These are phyloP conservation scores for Fusarium tuaranense DNA, from an alignment of 2,329 filamentous ascomycete species.

Conservation along the genomic window DNA sequence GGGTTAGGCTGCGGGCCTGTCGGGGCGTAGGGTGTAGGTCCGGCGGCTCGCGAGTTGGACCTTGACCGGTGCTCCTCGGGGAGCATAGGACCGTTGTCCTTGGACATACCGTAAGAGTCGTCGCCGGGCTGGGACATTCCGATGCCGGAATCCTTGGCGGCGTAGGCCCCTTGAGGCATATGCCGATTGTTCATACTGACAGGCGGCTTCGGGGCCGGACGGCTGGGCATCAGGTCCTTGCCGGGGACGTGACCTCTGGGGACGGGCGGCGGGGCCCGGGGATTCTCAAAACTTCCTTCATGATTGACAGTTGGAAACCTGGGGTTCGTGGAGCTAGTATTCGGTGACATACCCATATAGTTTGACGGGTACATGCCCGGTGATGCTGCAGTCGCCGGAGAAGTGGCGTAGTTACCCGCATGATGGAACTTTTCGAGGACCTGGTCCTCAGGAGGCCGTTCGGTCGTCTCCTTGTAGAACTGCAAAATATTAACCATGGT, in stretches of 20 bases:
- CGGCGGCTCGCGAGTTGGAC: constrained; percentile 74
- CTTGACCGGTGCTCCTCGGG: constrained; percentile 76
- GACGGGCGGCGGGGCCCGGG: constrained; percentile 90
- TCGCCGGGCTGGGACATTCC: constrained; percentile 70
- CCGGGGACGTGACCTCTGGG: constrained; percentile 66
- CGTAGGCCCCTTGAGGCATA: constrained; percentile 63
- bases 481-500: constrained; percentile 95
- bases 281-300: constrained; percentile 97
- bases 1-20: constrained; percentile 52
- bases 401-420: constrained; percentile 68
- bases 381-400: constrained; percentile 60
- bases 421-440: constrained; percentile 97
- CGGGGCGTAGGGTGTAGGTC: constrained; percentile 60
- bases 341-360: constrained; percentile 69
- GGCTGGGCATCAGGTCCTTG: constrained; percentile 77
- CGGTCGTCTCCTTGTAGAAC: constrained; percentile 96
- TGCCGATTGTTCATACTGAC: constrained; percentile 68
- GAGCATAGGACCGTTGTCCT: constrained; percentile 70
- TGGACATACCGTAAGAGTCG: constrained; percentile 64
- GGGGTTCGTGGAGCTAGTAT: constrained; percentile 86
- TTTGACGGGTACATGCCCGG: constrained; percentile 66
- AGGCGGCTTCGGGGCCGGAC: constrained; percentile 91
- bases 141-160: constrained; percentile 72
- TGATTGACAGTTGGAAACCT: constrained; percentile 87
- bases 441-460: constrained; percentile 82